Percentiles rank a stretch among this genome's conserved stretches.
Conservation (phyloP, 2,329 filamentous ascomycete species). For the Amphichorda felina region DNA sequence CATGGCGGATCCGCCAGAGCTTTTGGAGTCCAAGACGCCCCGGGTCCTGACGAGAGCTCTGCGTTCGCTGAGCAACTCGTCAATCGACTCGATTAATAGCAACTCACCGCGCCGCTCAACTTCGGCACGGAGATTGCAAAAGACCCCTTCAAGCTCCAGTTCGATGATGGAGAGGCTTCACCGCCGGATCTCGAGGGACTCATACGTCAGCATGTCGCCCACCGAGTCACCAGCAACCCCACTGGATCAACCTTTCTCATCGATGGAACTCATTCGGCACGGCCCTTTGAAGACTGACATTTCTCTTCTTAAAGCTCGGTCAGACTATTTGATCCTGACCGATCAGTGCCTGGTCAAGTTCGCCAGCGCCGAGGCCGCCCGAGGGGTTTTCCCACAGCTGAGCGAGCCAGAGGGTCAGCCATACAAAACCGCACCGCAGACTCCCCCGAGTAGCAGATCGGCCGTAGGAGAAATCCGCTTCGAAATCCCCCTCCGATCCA, state of each 20-base stretch:
- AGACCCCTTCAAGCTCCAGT: constrained; percentile 22
- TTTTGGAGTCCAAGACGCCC: constrained; percentile 19
- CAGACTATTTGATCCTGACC: constrained; percentile 40
- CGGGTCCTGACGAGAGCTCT: constrained; percentile 22
- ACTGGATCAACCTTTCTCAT: constrained; percentile 18
- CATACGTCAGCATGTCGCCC: constrained; percentile 15
- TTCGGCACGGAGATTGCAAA: constrained; percentile 22
- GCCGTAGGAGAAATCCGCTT: constrained; percentile 25
- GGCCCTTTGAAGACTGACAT: constrained; percentile 37
- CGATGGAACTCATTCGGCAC: constrained; percentile 29
- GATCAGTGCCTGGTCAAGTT: constrained; percentile 38
- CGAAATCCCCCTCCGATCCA: constrained; percentile 34
- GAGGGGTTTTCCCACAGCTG: constrained; percentile 33
- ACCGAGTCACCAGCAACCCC: constrained; percentile 13
- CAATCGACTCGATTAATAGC: constrained; percentile 23
- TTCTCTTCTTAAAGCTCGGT: constrained; percentile 34
- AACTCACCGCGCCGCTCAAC: constrained; percentile 16
- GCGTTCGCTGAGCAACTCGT: constrained; percentile 26
- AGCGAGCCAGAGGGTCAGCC: constrained; percentile 10
- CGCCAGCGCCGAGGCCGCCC: constrained; percentile 32
- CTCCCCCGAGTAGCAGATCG: constrained; percentile 13
- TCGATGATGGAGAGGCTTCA: constrained; percentile 30
- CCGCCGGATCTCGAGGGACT: constrained; percentile 25
- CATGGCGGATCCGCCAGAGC: constrained; percentile 10
- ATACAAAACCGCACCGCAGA: constrained; percentile 12